phyloP scores from a whole-genome alignment of 2,329 filamentous ascomycete genomes.

The Shiraia sp. region DNA sequence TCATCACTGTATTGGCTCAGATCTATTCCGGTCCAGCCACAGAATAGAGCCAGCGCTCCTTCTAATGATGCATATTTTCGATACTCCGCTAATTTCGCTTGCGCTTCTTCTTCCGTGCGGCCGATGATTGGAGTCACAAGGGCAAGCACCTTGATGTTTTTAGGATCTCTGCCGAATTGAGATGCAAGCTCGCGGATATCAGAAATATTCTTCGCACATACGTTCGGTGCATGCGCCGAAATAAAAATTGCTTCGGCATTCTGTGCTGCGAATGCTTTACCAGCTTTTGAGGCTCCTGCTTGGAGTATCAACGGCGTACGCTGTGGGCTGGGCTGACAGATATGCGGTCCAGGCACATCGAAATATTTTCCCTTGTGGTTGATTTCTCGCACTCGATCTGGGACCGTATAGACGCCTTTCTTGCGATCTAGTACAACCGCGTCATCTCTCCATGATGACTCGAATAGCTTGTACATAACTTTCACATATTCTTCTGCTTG shows the following conservation, averaged over 20 bases:
- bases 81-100: slow-evolving; percentile 65
- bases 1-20: slow-evolving; percentile 64
- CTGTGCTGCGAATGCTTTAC: slow-evolving; percentile 68
- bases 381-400: slow-evolving; percentile 64
- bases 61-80: slow-evolving; percentile 65
- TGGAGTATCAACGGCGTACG: slow-evolving; percentile 71
- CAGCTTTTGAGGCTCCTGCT: slow-evolving; percentile 68
- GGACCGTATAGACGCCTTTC: slow-evolving; percentile 63
- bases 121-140: slow-evolving; percentile 4
- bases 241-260: slow-evolving; percentile 75
- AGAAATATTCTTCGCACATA: slow-evolving; percentile 64
- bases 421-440: slow-evolving; percentile 65
- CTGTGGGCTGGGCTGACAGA: slow-evolving; percentile 67
- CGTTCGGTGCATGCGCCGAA: slow-evolving; percentile 64
- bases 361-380: slow-evolving; percentile 69
- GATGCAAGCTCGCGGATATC: slow-evolving; percentile 64
- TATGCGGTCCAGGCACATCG: slow-evolving; percentile 67
- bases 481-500: slow-evolving; percentile 72
- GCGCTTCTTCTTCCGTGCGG: slow-evolving; percentile 66
- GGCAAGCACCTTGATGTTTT: slow-evolving; percentile 63
- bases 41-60: slow-evolving; percentile 71
- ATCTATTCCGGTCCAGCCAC: slow-evolving; percentile 74
- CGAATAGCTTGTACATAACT: slow-evolving; percentile 70
- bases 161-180: slow-evolving; percentile 61
- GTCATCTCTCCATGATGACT: slow-evolving; percentile 69